Base-by-base conservation (phyloP, 169 alveolate genomes). In the Neospora caninum region DNA sequence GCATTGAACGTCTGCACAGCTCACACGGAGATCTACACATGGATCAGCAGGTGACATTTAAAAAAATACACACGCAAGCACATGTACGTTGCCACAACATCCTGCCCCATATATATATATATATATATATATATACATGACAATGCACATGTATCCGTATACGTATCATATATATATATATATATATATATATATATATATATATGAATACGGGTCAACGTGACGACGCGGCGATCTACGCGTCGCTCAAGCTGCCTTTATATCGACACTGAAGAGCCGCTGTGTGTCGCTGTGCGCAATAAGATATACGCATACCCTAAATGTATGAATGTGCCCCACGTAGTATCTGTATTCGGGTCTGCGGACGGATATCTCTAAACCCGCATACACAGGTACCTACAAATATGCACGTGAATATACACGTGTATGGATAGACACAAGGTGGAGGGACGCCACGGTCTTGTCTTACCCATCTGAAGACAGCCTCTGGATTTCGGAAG, bases 401-500 rank as follows among this genome's bases (percentile, higher is more conserved):
- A 7, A 49, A 7, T 7, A 13, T 7, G 73, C 73, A 64, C 34
- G 31, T 6, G 20, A 64, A 9, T 64, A 6, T 64, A 29, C n/a
- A 64, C 31, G 7, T 16, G 25, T 29, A 27, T 1, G 7, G 25
- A 27, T 16, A 64, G 31, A 64, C 39, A n/a, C 39, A 78, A 64
- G 73, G 18, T 64, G 73, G 27, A 27, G 27, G 73, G 49, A 38
- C 9, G 86, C 43, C 45, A 6, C 31, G 7, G 34, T 1, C 80
- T 20, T 86, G 27, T 0, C 94, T 82, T 29, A 92, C 91, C 86
- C 91, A 70, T 58, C 98, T 92, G 94, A 96, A 97, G 70, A 96
- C 84, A 39, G 97, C 96, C 91, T 97, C 98, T 2, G 99, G 99
- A 89, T 97, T 97, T 91, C 99, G 95, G 96, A 98, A 98, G 88